phyloP scores from a whole-genome alignment of 495 filamentous ascomycete species.

The Penicillium roqueforti region DNA sequence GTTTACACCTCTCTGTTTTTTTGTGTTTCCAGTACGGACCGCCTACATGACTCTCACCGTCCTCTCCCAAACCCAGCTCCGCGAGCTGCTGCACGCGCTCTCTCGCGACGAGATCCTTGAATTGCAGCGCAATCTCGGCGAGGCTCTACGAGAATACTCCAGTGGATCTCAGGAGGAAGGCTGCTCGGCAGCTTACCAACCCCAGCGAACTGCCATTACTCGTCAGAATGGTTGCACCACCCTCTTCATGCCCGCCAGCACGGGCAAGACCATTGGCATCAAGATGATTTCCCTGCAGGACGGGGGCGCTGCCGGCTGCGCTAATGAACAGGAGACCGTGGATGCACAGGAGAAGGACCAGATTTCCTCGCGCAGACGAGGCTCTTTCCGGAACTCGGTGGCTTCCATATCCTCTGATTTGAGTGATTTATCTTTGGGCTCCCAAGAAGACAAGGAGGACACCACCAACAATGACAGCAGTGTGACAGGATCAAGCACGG shows the following conservation, averaged over 20 bases:
- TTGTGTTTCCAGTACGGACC: not conserved
- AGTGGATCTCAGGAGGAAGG: slow-evolving; percentile 58
- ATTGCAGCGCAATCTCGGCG: slow-evolving; percentile 62
- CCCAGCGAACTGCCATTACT: slow-evolving; percentile 67
- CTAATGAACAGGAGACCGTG: slow-evolving; percentile 22
- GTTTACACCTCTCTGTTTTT: not conserved
- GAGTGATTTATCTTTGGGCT: slow-evolving; percentile 37
- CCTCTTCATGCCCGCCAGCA: slow-evolving; percentile 85
- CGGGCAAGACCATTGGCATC: slow-evolving; percentile 53
- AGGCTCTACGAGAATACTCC: slow-evolving; percentile 78
- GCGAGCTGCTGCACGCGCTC: slow-evolving; percentile 65
- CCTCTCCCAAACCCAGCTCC: slow-evolving; percentile 68
- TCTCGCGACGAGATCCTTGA: slow-evolving; percentile 60
- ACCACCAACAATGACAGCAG: slow-evolving; percentile 24
- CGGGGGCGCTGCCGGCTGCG: slow-evolving; percentile 32
- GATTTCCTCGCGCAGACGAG: slow-evolving; percentile 10
- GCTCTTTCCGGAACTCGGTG: slow-evolving; percentile 28
- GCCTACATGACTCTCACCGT: slow-evolving; percentile 68
- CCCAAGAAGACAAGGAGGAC: slow-evolving; percentile 26
- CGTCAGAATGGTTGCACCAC: slow-evolving; percentile 71
- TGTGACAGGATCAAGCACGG: slow-evolving; percentile 26
- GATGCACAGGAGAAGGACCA: slow-evolving; percentile 19
- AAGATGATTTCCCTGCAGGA: slow-evolving; percentile 58
- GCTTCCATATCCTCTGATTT: slow-evolving; percentile 38
- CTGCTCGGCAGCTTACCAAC: slow-evolving; percentile 65